phyloP scores from a whole-genome alignment of 768 basidiomycete species.

The Auriscalpium orientale region DNA sequence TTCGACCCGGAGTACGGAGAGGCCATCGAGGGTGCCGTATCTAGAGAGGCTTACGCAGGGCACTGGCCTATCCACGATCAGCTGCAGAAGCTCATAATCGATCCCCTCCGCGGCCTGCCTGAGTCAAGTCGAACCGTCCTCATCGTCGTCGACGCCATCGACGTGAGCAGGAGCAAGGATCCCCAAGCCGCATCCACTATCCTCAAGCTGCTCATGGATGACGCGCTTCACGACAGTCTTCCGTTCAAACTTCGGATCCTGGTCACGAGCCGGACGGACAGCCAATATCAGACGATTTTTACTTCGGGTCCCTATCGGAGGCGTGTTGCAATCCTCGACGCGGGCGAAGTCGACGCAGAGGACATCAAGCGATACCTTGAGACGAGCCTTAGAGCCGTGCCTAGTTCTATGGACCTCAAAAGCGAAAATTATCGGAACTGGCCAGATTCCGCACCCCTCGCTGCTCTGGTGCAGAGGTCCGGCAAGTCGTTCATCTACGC shows the following conservation, averaged over 20 bases:
- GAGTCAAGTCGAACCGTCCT: background rate
- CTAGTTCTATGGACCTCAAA: background rate
- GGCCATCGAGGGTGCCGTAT: background rate
- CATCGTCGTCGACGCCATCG: background rate
- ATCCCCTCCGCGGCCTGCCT: background rate
- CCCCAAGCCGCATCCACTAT: background rate
- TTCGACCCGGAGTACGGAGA: background rate
- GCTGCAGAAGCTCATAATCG: background rate
- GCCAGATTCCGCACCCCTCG: background rate
- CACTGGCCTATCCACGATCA: background rate
- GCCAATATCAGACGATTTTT: background rate
- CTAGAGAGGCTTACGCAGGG: background rate
- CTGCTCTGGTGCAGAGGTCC: background rate
- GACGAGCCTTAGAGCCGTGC: background rate
- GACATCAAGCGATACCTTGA: background rate
- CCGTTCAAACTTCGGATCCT: background rate
- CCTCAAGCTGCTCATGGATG: background rate
- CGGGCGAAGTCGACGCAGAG: background rate
- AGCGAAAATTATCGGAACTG: background rate
- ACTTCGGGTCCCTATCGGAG: background rate
- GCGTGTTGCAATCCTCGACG: background rate
- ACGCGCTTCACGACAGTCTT: background rate
- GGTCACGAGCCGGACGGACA: background rate
- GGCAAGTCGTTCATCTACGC: background rate
- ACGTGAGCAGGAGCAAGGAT: background rate